These are phyloP conservation scores for Tranzscheliella williamsii DNA, from an alignment of 1,284 basidiomycete species.

Conservation along the genomic window DNA sequence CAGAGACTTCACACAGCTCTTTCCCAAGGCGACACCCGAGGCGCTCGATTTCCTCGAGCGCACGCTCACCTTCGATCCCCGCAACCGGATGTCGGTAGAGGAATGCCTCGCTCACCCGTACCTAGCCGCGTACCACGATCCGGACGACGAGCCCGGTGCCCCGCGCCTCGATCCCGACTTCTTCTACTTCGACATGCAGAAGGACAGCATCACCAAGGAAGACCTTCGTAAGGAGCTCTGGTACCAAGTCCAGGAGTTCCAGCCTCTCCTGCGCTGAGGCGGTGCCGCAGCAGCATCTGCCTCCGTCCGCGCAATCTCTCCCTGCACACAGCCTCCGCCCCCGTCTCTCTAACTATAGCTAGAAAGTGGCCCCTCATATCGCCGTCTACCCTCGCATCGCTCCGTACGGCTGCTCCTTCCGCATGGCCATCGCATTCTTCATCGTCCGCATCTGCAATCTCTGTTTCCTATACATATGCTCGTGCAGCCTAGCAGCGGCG, in stretches of 20 bases:
- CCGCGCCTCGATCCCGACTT: conserved; percentile 43
- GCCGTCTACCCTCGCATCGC: too few species aligned
- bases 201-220: conserved; percentile 44
- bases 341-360: too few species aligned
- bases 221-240: conserved; percentile 50
- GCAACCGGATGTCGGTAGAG: conserved; percentile 54
- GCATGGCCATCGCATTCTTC: too few species aligned
- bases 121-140: conserved; percentile 55
- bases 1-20: conserved; percentile 74
- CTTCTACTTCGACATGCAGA: conserved; percentile 50
- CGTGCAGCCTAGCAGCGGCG: too few species aligned
- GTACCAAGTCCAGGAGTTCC: conserved; percentile 48
- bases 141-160: conserved; percentile 52
- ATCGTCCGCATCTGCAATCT: too few species aligned
- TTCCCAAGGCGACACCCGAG: conserved; percentile 71
- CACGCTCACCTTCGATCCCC: conserved; percentile 71
- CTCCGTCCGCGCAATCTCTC: too few species aligned
- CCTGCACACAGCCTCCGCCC: too few species aligned
- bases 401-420: too few species aligned
- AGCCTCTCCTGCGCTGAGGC: conserved; percentile 37
- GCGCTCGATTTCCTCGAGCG: conserved; percentile 83
- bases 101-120: conserved; percentile 57
- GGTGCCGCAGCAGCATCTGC: too few species aligned
- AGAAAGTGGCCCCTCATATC: too few species aligned
- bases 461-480: too few species aligned